Conservation (phyloP, 1,284 basidiomycete genomes). For the Leccinum fallax region DNA sequence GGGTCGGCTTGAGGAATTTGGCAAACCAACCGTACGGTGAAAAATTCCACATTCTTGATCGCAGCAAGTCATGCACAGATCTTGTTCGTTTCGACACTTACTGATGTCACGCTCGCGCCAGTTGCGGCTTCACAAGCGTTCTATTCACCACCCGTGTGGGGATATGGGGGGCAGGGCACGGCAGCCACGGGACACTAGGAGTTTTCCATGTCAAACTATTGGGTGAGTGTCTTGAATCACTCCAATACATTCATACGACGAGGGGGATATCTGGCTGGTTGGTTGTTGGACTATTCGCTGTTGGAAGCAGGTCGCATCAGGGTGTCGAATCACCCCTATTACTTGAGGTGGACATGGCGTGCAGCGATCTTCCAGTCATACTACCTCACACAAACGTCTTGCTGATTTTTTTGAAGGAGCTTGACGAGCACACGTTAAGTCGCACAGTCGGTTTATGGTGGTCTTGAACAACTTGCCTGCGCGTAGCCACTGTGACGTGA, state of each 20-base stretch:
- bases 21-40: slow-evolving; percentile 22
- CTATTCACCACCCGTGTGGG: slow-evolving; percentile 13
- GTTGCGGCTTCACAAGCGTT: slow-evolving; percentile 15
- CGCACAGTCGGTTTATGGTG: slow-evolving; percentile 26
- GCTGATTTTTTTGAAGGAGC: slow-evolving; percentile 17
- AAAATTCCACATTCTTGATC: slow-evolving; percentile 30
- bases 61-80: slow-evolving; percentile 25
- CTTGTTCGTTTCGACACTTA: slow-evolving; percentile 29
- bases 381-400: slow-evolving; percentile 35
- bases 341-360: slow-evolving; percentile 13
- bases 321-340: slow-evolving; percentile 1
- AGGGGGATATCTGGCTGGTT: neutral
- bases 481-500: slow-evolving; percentile 28
- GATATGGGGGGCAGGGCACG: slow-evolving; percentile 1
- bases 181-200: neutral
- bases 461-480: slow-evolving; percentile 37
- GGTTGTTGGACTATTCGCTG: neutral
- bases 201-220: slow-evolving; percentile 22
- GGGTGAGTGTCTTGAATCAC: slow-evolving; percentile 36
- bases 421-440: slow-evolving; percentile 37
- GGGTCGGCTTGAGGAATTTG: slow-evolving; percentile 15
- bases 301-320: slow-evolving; percentile 3
- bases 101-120: slow-evolving; percentile 18
- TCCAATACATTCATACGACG: slow-evolving; percentile 26
- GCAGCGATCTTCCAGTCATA: slow-evolving; percentile 16